Evolutionary conservation across 73 alveolate species (phyloP), one percentile per base, ranked within the genome.

Genomic region (Stentor coeruleus): DNA sequence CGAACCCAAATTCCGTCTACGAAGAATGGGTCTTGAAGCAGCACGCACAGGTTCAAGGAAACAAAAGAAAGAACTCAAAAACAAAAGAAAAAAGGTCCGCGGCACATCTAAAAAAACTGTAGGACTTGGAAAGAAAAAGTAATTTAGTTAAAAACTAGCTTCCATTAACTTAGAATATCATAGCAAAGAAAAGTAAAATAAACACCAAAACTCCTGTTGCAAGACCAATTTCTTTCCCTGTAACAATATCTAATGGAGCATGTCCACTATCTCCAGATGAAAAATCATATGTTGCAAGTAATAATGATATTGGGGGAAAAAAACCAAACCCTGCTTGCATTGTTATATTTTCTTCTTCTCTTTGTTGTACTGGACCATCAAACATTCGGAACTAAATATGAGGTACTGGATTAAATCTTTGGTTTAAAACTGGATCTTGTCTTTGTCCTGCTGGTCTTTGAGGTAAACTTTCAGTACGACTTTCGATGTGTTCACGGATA

Each of bases 271-370:
- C 79, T 33, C 79, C 79, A 20, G 79, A 66, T 26, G 79, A 66
- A 66, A 66, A 33, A 26, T 33, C 15, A 20, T 20, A 11, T 26
- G 79, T 26, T 20, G 36, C 36, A 31, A 66, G 42, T 40, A 66
- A 66, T 0, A 33, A 15, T 1, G 79, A 37, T 14, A 84, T 59
- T 3, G 90, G 59, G 37, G 90, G 90, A 74, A 84, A 84, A 38
- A 84, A 84, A 39, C 90, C 90, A 84, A 76, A 84, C 26, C 90
- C 90, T 33, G 90, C 90, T 15, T 55, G 41, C 90, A 84, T 84
- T 0, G 86, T 58, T 26, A 82, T 83, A 81, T 74, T 74, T 3
- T 79, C 88, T 39, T 31, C 79, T 11, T 20, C 49, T 26, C 39
- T 26, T 26, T 37, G 40, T 20, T 14, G 15, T 20, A 20, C 36